phyloP scores from a whole-genome alignment of 108 stramenopile species.

The Cyclotella kingstonii region DNA sequence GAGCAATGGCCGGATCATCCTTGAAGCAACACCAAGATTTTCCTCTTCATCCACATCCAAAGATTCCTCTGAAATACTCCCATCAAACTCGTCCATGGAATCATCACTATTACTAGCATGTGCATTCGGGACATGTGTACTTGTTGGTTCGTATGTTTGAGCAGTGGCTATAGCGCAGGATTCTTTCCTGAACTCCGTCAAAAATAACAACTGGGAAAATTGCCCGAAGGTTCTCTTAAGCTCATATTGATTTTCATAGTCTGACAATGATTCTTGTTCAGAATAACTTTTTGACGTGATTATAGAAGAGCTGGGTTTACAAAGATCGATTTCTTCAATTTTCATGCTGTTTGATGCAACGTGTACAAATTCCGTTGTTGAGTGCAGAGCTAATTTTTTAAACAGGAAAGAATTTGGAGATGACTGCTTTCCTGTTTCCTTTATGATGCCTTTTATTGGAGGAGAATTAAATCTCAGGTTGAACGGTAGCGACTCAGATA shows the following conservation, averaged over 20 bases:
- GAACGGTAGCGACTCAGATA: constrained; percentile 82
- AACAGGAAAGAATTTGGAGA: constrained; percentile 78
- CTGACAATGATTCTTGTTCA: neutral
- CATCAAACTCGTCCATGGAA: constrained; percentile 52
- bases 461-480: constrained; percentile 76
- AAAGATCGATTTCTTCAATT: constrained; percentile 12
- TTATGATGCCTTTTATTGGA: constrained; percentile 73
- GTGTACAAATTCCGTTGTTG: constrained; percentile 42
- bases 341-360: constrained; percentile 16
- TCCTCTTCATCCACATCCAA: constrained; percentile 55
- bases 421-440: constrained; percentile 66
- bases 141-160: constrained; percentile 37
- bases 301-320: too few relatives aligned
- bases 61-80: constrained; percentile 54
- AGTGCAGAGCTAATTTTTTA: constrained; percentile 66
- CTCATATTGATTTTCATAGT: constrained; percentile 7
- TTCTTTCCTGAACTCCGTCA: constrained; percentile 67
- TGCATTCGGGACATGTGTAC: neutral
- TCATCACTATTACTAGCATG: constrained; percentile 10
- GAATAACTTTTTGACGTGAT: too few relatives aligned
- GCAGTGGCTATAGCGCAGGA: constrained; percentile 68
- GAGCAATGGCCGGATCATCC: constrained; percentile 67
- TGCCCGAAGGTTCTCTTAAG: constrained; percentile 47
- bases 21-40: constrained; percentile 52
- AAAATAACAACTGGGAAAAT: constrained; percentile 64